Evolutionary conservation across 352 stramenopile genomes (phyloP).

Genomic region (Pythium myriotylum): DNA sequence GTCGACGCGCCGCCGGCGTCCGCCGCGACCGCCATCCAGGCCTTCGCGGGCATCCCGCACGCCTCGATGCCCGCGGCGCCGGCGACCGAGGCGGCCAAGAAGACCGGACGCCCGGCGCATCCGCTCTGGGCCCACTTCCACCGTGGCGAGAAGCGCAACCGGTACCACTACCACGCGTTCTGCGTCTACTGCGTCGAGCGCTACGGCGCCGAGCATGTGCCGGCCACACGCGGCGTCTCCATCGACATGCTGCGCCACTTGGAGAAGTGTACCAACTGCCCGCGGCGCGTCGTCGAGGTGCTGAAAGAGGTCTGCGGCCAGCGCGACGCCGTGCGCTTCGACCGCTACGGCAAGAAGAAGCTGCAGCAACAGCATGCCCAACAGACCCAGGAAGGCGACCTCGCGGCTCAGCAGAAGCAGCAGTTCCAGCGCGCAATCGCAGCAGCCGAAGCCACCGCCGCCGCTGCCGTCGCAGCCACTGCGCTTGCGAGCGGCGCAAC

Average conservation of each 20-base stretch:
- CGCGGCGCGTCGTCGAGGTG: constrained; percentile 59
- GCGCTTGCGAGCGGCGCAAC: not conserved
- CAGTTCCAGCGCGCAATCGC: not conserved
- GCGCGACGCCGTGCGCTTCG: constrained; percentile 45
- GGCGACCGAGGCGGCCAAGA: constrained; percentile 34
- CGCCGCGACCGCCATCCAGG: not conserved
- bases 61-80: not conserved
- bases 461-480: not conserved
- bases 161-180: constrained; percentile 86
- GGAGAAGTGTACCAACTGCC: constrained; percentile 71
- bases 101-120: constrained; percentile 71
- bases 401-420: constrained; percentile 5
- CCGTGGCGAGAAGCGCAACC: constrained; percentile 83
- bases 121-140: constrained; percentile 84
- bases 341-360: constrained; percentile 42
- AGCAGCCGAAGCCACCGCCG: not conserved
- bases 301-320: constrained; percentile 61
- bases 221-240: constrained; percentile 75
- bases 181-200: constrained; percentile 78
- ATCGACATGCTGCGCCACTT: constrained; percentile 83
- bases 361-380: constrained; percentile 18
- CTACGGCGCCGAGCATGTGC: constrained; percentile 53
- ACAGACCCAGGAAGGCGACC: not conserved
- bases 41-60: constrained; percentile 16
- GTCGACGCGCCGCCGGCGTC: not conserved